phyloP scores from a whole-genome alignment of 176 grass and related monocot species.

The Oryza meridionalis region DNA sequence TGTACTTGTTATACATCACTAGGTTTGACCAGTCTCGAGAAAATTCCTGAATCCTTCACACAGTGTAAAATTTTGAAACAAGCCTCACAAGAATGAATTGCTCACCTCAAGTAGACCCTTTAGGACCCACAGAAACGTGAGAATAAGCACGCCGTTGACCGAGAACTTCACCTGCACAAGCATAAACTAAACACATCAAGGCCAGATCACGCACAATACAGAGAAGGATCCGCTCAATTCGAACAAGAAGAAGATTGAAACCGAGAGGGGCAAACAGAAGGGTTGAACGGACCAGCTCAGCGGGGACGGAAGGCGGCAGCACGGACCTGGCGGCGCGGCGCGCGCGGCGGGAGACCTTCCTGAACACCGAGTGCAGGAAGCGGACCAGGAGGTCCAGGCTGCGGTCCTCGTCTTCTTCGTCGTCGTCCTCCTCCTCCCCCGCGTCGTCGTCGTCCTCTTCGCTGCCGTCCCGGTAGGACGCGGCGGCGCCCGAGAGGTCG shows the following conservation, averaged over 20 bases:
- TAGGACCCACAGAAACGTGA: constrained; percentile 81
- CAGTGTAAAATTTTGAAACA: constrained; percentile 20
- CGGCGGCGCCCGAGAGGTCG: constrained; percentile 48
- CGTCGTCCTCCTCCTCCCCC: constrained; percentile 54
- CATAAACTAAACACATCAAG: background rate
- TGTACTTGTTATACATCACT: too few relatives aligned
- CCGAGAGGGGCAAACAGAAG: background rate
- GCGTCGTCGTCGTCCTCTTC: constrained; percentile 58
- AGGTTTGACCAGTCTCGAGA: too few relatives aligned
- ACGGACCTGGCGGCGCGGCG: constrained; percentile 79
- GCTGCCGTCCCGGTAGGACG: constrained; percentile 41
- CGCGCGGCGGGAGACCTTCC: constrained; percentile 69
- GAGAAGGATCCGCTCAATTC: constrained; percentile 17
- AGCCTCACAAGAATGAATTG: background rate
- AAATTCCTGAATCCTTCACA: too few relatives aligned
- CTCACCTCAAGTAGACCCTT: constrained; percentile 95
- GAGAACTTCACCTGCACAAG: constrained; percentile 81
- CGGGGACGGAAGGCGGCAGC: constrained; percentile 83
- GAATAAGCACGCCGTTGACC: constrained; percentile 83
- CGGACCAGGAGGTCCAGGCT: constrained; percentile 81
- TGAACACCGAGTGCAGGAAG: constrained; percentile 76
- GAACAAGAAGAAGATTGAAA: background rate
- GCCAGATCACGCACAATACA: constrained; percentile 28
- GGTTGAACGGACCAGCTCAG: constrained; percentile 68
- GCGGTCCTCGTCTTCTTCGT: constrained; percentile 67